Evolutionary conservation across 192 early-diverging fungal species (phyloP), one percentile per base, ranked within the genome.

Genomic region (Chytriomyces hyalinus): DNA sequence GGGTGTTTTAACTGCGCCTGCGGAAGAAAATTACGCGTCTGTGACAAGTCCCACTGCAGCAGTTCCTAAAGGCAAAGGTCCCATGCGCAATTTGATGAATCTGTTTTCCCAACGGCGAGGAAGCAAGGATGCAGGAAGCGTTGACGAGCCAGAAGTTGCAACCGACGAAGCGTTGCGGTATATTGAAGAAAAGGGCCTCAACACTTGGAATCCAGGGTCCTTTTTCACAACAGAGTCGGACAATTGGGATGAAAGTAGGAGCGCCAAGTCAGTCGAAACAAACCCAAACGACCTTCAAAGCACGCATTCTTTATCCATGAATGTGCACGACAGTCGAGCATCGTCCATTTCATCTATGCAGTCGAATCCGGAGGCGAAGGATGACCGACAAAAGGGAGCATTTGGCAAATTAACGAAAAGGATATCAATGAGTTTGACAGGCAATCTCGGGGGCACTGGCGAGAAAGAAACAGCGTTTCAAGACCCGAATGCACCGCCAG

Each of bases 181-280:
- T 51, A 70, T 70, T 57, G 10, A 70, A n/a, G 46, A 20, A 26
- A 70, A 70, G 36, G 68, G 68, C 24, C 53, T 70, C 8, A 45
- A 53, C 20, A 9, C 36, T 47, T 22, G 49, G 17, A 20, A 49
- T 20, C 8, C 1, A 10, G 50, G 53, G 20, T n/a, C 13, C 2
- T 57, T 57, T 5, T 20, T 13, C 5, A 57, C 20, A 20, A n/a
- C 47, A 5, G 68, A 51, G 13, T 57, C 47, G 6, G 49, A 70
- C 26, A 26, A 51, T n/a, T 70, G 68, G 68, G 68, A 70, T 57
- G 53, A 57, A 11, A 45, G 8, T 3, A 70, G 53, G 26, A 70
- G 68, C 53, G 50, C 8, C 15, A 53, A 70, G 8, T 44, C 26
- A 13, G 45, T 24, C 8, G 68, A 70, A 53, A n/a, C 13, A 47